Evolutionary conservation across 371 early-diverging fungal species (phyloP).

Genomic region (Aphelidium insulamus): DNA sequence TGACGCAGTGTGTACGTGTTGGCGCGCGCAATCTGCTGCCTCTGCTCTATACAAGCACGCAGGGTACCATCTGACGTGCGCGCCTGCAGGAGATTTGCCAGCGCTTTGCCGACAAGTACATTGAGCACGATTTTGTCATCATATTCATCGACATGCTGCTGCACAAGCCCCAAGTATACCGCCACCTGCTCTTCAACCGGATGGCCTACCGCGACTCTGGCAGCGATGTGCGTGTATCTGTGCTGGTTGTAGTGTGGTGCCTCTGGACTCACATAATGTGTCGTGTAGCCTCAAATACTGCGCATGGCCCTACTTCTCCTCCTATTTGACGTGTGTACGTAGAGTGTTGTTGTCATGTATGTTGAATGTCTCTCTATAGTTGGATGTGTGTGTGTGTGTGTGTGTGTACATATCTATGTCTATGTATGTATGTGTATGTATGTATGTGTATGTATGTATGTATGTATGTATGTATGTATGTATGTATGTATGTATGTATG

Average conservation of each 20-base stretch:
- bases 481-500: too few species aligned
- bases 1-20: slow-evolving; percentile 55
- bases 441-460: too few species aligned
- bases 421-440: too few species aligned
- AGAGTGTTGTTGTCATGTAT: too few species aligned
- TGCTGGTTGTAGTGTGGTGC: neutral
- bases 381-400: too few species aligned
- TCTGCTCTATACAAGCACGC: neutral
- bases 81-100: slow-evolving; percentile 36
- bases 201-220: slow-evolving; percentile 20
- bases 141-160: slow-evolving; percentile 84
- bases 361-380: too few species aligned
- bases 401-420: too few species aligned
- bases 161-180: slow-evolving; percentile 72
- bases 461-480: too few species aligned
- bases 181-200: slow-evolving; percentile 69
- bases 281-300: slow-evolving; percentile 18
- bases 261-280: neutral
- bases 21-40: neutral
- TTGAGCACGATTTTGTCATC: slow-evolving; percentile 73
- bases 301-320: slow-evolving; percentile 57
- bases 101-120: slow-evolving; percentile 75
- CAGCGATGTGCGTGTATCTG: slow-evolving; percentile 18
- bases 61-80: neutral
- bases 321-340: slow-evolving; percentile 68